Evolutionary conservation across 768 basidiomycete species (phyloP).

Genomic region (Strobilomyces confusus): DNA sequence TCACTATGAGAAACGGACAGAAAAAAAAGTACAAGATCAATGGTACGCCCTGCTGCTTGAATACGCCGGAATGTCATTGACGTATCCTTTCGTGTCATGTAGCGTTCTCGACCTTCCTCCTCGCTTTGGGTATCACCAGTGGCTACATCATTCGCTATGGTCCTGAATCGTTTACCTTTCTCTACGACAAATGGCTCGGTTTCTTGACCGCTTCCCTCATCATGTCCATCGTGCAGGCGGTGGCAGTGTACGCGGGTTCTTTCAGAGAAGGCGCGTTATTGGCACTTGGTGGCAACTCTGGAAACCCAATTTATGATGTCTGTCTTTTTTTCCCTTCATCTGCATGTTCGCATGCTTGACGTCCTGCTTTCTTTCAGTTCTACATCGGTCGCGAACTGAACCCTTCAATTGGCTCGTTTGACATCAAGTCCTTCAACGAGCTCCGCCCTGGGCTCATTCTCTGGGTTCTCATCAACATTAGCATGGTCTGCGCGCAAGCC

Average conservation of each 20-base stretch:
- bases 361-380: conserved; percentile 48
- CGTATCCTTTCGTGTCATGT: background rate
- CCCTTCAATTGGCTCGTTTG: conserved; percentile 75
- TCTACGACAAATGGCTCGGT: conserved; percentile 91
- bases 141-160: conserved; percentile 75
- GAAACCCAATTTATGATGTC: conserved; percentile 87
- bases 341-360: background rate
- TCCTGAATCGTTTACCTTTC: conserved; percentile 75
- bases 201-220: conserved; percentile 77
- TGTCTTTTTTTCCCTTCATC: conserved; percentile 25
- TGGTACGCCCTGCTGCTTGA: conserved; percentile 46
- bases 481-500: conserved; percentile 89
- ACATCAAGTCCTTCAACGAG: conserved; percentile 57
- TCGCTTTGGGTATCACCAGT: conserved; percentile 67
- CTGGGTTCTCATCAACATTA: conserved; percentile 90
- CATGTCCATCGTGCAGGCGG: conserved; percentile 74
- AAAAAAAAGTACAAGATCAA: conserved; percentile 91
- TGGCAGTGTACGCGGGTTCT: conserved; percentile 65
- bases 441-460: conserved; percentile 64
- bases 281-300: conserved; percentile 90
- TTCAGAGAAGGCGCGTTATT: conserved; percentile 70
- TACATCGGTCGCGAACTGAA: conserved; percentile 95
- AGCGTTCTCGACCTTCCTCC: conserved; percentile 88
- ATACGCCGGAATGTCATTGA: background rate
- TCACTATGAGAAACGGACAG: conserved; percentile 65